Conservation (phyloP, 257 asterid species). For the Solanum etuberosum region DNA sequence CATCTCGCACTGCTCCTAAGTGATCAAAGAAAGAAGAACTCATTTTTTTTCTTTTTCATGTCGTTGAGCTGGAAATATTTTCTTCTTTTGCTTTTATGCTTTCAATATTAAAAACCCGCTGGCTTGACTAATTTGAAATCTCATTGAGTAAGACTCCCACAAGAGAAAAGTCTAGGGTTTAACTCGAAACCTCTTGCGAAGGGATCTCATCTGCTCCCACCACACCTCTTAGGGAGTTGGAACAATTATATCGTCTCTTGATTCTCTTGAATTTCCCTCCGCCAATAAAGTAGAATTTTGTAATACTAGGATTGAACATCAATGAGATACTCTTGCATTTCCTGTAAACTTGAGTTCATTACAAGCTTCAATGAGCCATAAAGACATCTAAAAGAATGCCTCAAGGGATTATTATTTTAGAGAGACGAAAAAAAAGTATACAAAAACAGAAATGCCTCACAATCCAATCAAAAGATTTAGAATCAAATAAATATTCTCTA, state of each 20-base stretch:
- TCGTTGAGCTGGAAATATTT: not conserved
- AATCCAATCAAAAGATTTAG: not conserved
- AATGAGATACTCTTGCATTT: not conserved
- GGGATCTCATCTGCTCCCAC: not conserved
- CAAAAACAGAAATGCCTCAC: not conserved
- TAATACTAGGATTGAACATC: not conserved
- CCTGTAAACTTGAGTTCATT: not conserved
- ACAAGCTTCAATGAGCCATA: not conserved
- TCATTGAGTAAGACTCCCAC: not conserved
- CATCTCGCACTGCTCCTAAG: not conserved
- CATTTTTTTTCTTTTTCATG: not conserved
- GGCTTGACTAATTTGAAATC: not conserved
- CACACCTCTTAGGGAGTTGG: not conserved
- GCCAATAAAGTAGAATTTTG: not conserved
- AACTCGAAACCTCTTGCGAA: not conserved
- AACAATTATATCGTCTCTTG: not conserved
- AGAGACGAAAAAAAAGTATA: not conserved
- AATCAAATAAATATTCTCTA: not conserved
- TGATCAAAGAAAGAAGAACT: not conserved
- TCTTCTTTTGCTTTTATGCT: not conserved
- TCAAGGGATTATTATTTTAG: not conserved
- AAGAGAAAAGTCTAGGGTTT: not conserved
- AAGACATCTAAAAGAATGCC: not conserved
- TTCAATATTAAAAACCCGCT: not conserved
- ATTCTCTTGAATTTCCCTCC: not conserved